These are phyloP conservation scores for Jimgerdemannia lactiflua DNA, from an alignment of 192 early-diverging fungal genomes.

Conservation along the genomic window DNA sequence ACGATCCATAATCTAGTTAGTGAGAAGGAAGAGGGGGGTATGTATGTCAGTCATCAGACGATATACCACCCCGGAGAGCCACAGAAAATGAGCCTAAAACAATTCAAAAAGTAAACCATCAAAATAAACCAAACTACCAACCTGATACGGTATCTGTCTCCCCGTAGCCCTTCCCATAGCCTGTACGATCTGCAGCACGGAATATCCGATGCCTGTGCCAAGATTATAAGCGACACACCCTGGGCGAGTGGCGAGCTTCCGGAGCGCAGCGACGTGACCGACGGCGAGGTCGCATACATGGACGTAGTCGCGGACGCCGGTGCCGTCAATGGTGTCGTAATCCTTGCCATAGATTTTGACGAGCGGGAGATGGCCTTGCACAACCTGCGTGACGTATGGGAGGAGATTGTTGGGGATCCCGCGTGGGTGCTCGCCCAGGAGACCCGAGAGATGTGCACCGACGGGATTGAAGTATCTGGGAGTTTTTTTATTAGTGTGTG, in stretches of 20 bases:
- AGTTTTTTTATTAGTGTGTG: too few relatives aligned
- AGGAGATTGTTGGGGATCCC: slow-evolving; percentile 88
- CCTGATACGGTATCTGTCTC: too few relatives aligned
- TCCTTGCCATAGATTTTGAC: slow-evolving; percentile 91
- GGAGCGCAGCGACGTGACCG: slow-evolving; percentile 83
- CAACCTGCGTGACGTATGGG: slow-evolving; percentile 86
- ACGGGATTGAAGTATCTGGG: slow-evolving; percentile 92
- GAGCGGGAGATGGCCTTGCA: slow-evolving; percentile 77
- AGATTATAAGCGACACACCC: slow-evolving; percentile 82
- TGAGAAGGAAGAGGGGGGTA: neutral
- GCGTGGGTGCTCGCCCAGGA: slow-evolving; percentile 90
- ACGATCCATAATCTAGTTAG: slow-evolving; percentile 25
- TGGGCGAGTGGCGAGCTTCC: slow-evolving; percentile 64
- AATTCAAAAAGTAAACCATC: too few relatives aligned
- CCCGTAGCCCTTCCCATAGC: slow-evolving; percentile 80
- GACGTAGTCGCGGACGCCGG: slow-evolving; percentile 92
- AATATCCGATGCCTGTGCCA: slow-evolving; percentile 89
- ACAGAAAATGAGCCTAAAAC: too few relatives aligned
- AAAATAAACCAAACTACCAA: too few relatives aligned
- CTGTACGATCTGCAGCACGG: slow-evolving; percentile 88
- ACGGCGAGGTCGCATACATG: slow-evolving; percentile 93
- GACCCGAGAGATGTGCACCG: slow-evolving; percentile 86
- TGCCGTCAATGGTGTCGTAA: slow-evolving; percentile 91
- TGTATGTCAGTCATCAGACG: too few relatives aligned
- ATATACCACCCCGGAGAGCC: too few relatives aligned